A percentile compares a stretch with the other conserved stretches of the same genome.
These are phyloP conservation scores for Fragaria vesca DNA, from an alignment of 306 rosid genomes.

Conservation along the genomic window DNA sequence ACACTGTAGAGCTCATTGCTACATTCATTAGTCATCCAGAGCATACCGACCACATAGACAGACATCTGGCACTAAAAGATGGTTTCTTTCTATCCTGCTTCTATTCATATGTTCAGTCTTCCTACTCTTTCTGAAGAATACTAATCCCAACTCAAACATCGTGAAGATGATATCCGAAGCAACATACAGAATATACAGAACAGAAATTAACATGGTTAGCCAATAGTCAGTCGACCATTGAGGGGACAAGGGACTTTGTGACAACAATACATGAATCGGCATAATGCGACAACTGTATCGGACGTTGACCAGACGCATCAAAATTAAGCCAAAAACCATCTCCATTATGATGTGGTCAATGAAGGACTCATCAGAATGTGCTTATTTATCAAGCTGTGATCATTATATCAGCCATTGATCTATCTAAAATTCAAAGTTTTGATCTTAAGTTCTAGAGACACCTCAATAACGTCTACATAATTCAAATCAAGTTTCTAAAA, in stretches of 20 bases:
- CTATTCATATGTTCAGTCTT: background rate
- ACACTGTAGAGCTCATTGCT: background rate
- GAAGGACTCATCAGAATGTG: background rate
- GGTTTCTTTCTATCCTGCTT: background rate
- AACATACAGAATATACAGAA: background rate
- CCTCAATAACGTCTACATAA: background rate
- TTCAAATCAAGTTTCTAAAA: background rate
- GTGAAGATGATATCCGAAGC: background rate
- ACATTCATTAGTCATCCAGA: background rate
- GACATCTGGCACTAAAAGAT: background rate
- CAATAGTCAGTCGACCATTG: background rate
- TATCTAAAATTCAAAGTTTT: background rate
- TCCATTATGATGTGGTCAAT: background rate
- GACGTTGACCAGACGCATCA: background rate
- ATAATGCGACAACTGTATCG: background rate
- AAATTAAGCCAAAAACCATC: background rate
- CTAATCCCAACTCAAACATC: background rate
- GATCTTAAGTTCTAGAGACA: background rate
- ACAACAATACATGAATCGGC: background rate
- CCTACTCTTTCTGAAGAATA: background rate
- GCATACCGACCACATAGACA: background rate
- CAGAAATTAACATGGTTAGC: background rate
- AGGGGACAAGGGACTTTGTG: background rate
- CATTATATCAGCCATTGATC: background rate
- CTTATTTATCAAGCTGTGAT: background rate